A percentile compares a stretch with the other conserved stretches of the same genome.
phyloP scores from a whole-genome alignment of 768 basidiomycete genomes.

The Auriculariales sp. region DNA sequence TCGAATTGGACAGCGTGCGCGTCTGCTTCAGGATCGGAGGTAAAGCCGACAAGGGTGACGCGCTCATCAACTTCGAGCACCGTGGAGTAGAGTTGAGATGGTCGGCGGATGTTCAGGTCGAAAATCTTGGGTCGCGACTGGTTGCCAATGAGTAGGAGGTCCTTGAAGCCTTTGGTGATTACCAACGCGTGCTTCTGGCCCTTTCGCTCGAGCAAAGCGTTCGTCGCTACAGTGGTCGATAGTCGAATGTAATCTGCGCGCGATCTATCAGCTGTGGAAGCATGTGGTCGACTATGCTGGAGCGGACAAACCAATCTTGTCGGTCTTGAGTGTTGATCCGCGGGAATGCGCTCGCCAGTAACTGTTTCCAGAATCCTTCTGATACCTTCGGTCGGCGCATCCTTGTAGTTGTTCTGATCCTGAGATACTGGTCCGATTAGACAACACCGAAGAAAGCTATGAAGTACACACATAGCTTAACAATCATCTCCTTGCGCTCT shows the following conservation, averaged over 20 bases:
- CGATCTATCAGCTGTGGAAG: neutral
- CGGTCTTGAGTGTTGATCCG: constrained; percentile 50
- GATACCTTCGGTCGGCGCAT: constrained; percentile 92
- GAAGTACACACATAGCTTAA: constrained; percentile 59
- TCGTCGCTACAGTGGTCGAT: constrained; percentile 92
- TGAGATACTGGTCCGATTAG: constrained; percentile 49
- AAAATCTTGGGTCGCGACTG: constrained; percentile 92
- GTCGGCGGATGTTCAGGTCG: constrained; percentile 77
- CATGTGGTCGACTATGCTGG: neutral
- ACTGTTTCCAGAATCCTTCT: constrained; percentile 70
- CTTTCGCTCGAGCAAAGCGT: constrained; percentile 88
- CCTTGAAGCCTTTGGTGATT: constrained; percentile 84
- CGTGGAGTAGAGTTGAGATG: constrained; percentile 57
- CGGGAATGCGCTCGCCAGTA: constrained; percentile 56
- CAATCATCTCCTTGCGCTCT: constrained; percentile 65
- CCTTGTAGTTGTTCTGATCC: constrained; percentile 74
- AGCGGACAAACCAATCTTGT: constrained; percentile 56
- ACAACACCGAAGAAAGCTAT: neutral
- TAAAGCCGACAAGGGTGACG: constrained; percentile 87
- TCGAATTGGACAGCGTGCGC: constrained; percentile 67
- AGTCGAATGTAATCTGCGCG: constrained; percentile 72
- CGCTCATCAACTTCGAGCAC: constrained; percentile 80
- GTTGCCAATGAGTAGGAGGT: constrained; percentile 85
- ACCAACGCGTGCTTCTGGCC: constrained; percentile 83
- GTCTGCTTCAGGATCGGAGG: constrained; percentile 72